A percentile compares a stretch with the other conserved stretches of the same genome.
Evolutionary conservation across 2,329 filamentous ascomycete species (phyloP).

Genomic region (Diaporthe ilicicola): DNA sequence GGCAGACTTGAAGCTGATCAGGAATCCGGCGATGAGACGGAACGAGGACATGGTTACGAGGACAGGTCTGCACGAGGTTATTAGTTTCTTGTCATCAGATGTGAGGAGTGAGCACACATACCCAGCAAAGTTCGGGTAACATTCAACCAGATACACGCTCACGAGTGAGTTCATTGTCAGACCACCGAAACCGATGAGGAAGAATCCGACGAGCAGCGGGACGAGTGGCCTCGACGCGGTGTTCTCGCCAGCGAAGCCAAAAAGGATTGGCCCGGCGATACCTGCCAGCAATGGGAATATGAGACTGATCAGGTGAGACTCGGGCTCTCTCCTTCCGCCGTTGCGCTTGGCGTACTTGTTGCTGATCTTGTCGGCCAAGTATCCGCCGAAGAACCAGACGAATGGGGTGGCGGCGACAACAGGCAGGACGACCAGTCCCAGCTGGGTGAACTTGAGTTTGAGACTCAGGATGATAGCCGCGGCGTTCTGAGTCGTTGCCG

Average conservation of each 20-base stretch:
- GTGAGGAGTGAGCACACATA: neutral
- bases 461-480: constrained; percentile 34
- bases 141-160: constrained; percentile 35
- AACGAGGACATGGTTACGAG: constrained; percentile 38
- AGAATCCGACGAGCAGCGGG: constrained; percentile 24
- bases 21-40: constrained; percentile 37
- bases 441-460: constrained; percentile 32
- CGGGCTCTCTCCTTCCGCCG: constrained; percentile 31
- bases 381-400: constrained; percentile 34
- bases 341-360: constrained; percentile 30
- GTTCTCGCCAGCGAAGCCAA: constrained; percentile 31
- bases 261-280: constrained; percentile 29
- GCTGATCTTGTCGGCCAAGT: constrained; percentile 32
- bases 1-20: constrained; percentile 36
- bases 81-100: neutral
- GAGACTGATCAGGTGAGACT: constrained; percentile 32
- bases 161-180: constrained; percentile 30
- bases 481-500: constrained; percentile 33
- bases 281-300: constrained; percentile 27
- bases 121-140: constrained; percentile 37
- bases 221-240: constrained; percentile 22
- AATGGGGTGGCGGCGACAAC: constrained; percentile 33
- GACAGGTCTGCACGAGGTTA: constrained; percentile 33
- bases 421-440: constrained; percentile 30
- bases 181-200: constrained; percentile 28